Evolutionary conservation across 495 filamentous ascomycete species (phyloP).

Genomic region (Letharia columbiana): DNA sequence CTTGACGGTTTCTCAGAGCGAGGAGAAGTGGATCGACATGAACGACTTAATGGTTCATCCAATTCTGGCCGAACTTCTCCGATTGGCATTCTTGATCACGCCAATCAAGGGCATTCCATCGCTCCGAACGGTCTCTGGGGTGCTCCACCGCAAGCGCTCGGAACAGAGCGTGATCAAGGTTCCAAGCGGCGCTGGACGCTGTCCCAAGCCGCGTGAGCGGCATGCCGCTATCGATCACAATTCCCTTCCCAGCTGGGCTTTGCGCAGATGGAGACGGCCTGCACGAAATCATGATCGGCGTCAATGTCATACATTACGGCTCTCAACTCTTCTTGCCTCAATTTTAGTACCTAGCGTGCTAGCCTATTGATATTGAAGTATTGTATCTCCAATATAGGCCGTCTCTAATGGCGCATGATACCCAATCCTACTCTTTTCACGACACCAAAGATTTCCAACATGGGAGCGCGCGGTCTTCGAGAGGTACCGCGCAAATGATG

Average conservation of each 20-base stretch:
- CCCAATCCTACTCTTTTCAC: slow-evolving; percentile 1
- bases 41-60: slow-evolving; percentile 4
- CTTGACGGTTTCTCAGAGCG: slow-evolving; percentile 6
- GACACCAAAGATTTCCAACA: not conserved
- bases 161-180: slow-evolving; percentile 19
- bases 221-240: not conserved
- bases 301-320: not conserved
- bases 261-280: not conserved
- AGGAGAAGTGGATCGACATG: not conserved
- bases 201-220: slow-evolving; percentile 13
- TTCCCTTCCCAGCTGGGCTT: not conserved
- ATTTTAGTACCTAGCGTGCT: no score
- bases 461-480: not conserved
- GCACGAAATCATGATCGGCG: not conserved
- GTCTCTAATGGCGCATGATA: slow-evolving; percentile 1
- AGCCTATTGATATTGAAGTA: not conserved
- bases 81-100: not conserved
- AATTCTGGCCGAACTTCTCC: not conserved
- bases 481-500: not conserved
- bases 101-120: slow-evolving; percentile 7
- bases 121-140: slow-evolving; percentile 24
- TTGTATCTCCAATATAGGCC: not conserved
- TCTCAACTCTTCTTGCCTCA: not conserved
- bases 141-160: slow-evolving; percentile 15
- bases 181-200: slow-evolving; percentile 25